Conservation (phyloP, 352 stramenopile species). For the Phytophthora colocasiae region DNA sequence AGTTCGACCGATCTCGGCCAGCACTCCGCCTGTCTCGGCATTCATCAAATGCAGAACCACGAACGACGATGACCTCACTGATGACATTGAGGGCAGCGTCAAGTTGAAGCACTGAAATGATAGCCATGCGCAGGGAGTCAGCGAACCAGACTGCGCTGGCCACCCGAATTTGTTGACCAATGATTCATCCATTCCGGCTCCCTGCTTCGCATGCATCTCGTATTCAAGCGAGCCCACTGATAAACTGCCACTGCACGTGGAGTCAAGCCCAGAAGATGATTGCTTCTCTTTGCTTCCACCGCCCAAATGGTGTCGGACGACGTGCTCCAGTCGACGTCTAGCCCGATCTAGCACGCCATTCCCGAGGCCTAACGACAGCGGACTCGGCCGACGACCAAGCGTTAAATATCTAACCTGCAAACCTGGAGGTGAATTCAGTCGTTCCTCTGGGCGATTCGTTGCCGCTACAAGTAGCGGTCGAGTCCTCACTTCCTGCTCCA, state of each 20-base stretch:
- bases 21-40: conserved; percentile 40
- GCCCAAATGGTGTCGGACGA: conserved; percentile 47
- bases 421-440: conserved; percentile 21
- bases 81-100: conserved; percentile 66
- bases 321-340: conserved; percentile 43
- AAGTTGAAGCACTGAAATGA: conserved; percentile 89
- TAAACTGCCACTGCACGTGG: conserved; percentile 7
- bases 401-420: conserved; percentile 28
- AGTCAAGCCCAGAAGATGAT: conserved; percentile 4
- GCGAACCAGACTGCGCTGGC: conserved; percentile 9
- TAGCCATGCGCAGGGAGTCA: conserved; percentile 61
- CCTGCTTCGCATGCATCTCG: conserved; percentile 20
- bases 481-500: conserved; percentile 42
- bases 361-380: conserved; percentile 66
- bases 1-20: conserved; percentile 74
- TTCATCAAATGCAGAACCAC: conserved; percentile 75
- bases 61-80: conserved; percentile 56
- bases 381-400: conserved; percentile 55
- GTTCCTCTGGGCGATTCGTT: conserved; percentile 8
- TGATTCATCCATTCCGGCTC: conserved; percentile 14
- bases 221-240: conserved; percentile 13
- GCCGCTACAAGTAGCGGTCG: conserved; percentile 24
- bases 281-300: conserved; percentile 28
- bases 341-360: conserved; percentile 59
- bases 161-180: conserved; percentile 19